Conservation (phyloP, 176 grass and related monocot species). For the Oryza rufipogon region DNA sequence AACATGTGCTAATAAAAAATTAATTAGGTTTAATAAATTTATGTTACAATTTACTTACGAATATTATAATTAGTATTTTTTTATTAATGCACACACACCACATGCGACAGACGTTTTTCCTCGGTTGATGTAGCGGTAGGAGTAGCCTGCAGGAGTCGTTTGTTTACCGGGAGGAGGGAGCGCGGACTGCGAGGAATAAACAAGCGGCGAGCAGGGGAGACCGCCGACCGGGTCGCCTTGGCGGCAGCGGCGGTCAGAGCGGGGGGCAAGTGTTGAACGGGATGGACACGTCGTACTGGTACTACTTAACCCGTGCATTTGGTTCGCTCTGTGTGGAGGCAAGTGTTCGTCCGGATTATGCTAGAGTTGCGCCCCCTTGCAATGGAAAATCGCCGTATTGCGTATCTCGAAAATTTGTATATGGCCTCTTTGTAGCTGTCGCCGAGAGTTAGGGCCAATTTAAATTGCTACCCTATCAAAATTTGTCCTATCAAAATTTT, state of each 20-base stretch:
- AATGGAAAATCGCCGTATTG: neutral
- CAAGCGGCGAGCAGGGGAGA: constrained; percentile 10
- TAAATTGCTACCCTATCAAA: too few relatives aligned
- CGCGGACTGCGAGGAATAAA: constrained; percentile 41
- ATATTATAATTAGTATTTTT: too few relatives aligned
- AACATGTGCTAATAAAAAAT: too few relatives aligned
- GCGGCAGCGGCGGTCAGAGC: constrained; percentile 37
- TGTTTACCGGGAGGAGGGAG: constrained; percentile 29
- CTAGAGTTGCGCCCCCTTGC: neutral
- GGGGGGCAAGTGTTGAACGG: constrained; percentile 26
- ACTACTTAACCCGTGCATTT: neutral
- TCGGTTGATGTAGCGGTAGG: neutral
- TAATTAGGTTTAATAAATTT: too few relatives aligned
- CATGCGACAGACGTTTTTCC: neutral
- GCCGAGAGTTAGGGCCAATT: too few relatives aligned
- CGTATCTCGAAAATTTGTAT: neutral
- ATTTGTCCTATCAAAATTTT: too few relatives aligned
- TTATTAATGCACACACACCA: too few relatives aligned
- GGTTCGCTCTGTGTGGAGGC: neutral
- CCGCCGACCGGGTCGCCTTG: constrained; percentile 29
- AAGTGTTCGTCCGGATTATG: neutral
- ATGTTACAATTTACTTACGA: too few relatives aligned
- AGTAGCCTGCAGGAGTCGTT: neutral
- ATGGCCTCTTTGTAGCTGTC: too few relatives aligned
- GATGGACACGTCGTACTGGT: neutral